phyloP scores from a whole-genome alignment of 805 yeast species.

The Wickerhamomyces chaumierensis region DNA sequence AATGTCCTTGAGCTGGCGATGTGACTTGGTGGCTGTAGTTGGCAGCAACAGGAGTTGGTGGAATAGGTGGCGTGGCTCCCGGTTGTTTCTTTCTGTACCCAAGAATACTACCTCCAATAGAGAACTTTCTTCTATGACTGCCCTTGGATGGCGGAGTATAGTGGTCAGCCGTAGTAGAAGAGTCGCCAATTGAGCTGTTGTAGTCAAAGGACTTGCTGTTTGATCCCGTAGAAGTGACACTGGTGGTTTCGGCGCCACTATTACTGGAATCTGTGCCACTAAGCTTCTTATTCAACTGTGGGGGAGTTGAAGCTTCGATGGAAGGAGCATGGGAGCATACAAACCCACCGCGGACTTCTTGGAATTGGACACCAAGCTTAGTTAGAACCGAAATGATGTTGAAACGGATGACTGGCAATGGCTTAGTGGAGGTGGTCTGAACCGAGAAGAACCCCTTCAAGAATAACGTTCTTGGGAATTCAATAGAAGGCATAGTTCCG shows the following conservation, averaged over 20 bases:
- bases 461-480: slow-evolving; percentile 82
- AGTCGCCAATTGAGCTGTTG: slow-evolving; percentile 8
- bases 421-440: slow-evolving; percentile 89
- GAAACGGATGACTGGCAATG: slow-evolving; percentile 77
- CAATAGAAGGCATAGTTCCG: slow-evolving; percentile 87
- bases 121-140: slow-evolving; percentile 50
- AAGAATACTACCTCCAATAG: slow-evolving; percentile 46
- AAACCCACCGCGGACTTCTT: slow-evolving; percentile 91
- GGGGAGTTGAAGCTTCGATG: slow-evolving; percentile 13
- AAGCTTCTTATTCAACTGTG: slow-evolving; percentile 3
- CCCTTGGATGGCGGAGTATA: slow-evolving; percentile 19
- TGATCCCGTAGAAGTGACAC: slow-evolving; percentile 7
- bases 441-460: slow-evolving; percentile 90
- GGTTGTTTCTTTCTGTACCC: slow-evolving; percentile 35
- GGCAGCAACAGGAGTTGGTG: slow-evolving; percentile 44
- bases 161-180: slow-evolving; percentile 8
- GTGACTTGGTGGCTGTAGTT: slow-evolving; percentile 15
- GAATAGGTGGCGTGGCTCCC: slow-evolving; percentile 27
- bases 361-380: slow-evolving; percentile 66
- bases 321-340: slow-evolving; percentile 63
- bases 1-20: slow-evolving; percentile 22
- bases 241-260: slow-evolving; percentile 7
- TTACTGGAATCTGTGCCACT: background rate
- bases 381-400: slow-evolving; percentile 71
- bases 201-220: slow-evolving; percentile 4